A percentile compares a stretch with the other conserved stretches of the same genome.
Evolutionary conservation across 2,329 filamentous ascomycete genomes (phyloP).

Genomic region (Fusarium musae): DNA sequence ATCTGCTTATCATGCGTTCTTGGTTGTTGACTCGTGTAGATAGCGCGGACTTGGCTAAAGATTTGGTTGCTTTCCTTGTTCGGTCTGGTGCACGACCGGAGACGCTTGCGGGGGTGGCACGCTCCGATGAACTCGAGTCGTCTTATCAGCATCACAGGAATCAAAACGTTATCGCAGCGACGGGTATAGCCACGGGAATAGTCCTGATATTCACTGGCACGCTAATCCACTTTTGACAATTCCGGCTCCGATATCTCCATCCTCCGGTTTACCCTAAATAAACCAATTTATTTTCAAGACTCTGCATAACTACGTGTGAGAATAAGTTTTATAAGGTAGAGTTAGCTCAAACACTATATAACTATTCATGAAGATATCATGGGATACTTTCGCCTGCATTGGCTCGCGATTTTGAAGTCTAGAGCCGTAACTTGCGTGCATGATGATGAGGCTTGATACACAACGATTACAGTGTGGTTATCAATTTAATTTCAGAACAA

Average conservation of each 20-base stretch:
- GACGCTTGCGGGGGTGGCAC: neutral
- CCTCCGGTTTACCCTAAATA: rapidly evolving
- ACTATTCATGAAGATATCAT: no score
- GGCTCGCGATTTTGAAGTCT: no score
- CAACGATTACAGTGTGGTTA: no score
- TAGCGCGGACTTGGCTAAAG: no score
- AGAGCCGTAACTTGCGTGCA: no score
- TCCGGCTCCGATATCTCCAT: rapidly evolving
- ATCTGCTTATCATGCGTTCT: neutral
- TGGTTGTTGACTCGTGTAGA: neutral
- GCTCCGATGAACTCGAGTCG: neutral
- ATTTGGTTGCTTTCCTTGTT: conserved; percentile 12
- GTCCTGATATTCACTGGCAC: no score
- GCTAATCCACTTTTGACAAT: neutral
- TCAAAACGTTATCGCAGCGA: neutral
- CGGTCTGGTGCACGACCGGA: neutral
- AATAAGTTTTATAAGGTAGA: neutral
- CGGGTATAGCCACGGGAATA: neutral
- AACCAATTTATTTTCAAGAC: rapidly evolving
- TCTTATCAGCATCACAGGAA: neutral
- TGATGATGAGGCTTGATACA: no score
- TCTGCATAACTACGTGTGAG: rapidly evolving
- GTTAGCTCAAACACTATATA: no score
- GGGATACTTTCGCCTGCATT: no score
- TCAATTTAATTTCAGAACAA: neutral